Evolutionary conservation across 495 filamentous ascomycete genomes (phyloP).

Genomic region (Penicillium psychrofluorescens): DNA sequence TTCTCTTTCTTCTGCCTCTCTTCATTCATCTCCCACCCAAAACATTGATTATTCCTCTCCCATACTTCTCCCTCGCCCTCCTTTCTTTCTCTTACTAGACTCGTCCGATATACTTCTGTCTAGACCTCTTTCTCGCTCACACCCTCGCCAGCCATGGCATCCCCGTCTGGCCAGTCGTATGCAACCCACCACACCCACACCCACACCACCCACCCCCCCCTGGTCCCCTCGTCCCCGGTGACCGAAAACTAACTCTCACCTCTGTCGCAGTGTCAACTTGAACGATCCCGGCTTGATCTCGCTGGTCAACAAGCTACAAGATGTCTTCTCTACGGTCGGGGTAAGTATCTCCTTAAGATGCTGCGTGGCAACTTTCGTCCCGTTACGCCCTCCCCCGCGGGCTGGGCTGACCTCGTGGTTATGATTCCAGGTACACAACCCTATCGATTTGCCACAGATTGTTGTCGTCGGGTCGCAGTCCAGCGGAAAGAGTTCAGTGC

Average conservation of each 20-base stretch:
- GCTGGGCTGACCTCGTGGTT: constrained; percentile 26
- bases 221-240: constrained; percentile 13
- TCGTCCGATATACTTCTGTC: neutral
- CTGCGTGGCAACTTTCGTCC: constrained; percentile 5
- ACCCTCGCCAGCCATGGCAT: constrained; percentile 40
- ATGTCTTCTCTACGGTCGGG: constrained; percentile 98
- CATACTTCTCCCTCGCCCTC: constrained; percentile 4
- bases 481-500: constrained; percentile 98
- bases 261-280: constrained; percentile 60
- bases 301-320: constrained; percentile 97
- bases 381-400: neutral
- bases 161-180: constrained; percentile 41
- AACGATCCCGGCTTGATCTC: constrained; percentile 79
- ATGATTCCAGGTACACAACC: constrained; percentile 72
- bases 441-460: constrained; percentile 98
- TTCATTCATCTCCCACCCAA: no score
- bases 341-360: constrained; percentile 48
- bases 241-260: constrained; percentile 21
- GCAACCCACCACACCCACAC: constrained; percentile 22
- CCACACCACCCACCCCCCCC: no score
- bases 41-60: constrained; percentile 4
- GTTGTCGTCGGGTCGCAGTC: constrained; percentile 98
- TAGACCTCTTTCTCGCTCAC: constrained; percentile 12
- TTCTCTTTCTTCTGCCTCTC: constrained; percentile 1
- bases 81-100: constrained; percentile 1